phyloP scores from a whole-genome alignment of 2,329 filamentous ascomycete species.

The Botrytis fragariae region DNA sequence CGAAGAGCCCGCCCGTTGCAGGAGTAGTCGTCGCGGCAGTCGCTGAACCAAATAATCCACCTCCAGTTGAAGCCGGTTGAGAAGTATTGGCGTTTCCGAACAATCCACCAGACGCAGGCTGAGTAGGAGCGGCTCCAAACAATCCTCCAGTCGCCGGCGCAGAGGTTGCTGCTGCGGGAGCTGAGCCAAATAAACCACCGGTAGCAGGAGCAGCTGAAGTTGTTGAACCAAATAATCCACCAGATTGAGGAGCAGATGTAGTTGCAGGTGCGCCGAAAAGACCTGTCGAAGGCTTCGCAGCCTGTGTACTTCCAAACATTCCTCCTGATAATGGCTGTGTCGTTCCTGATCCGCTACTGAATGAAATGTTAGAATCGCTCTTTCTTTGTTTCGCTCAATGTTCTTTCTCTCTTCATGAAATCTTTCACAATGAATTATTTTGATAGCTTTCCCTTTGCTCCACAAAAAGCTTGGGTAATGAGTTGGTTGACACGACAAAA shows the following conservation, averaged over 20 bases:
- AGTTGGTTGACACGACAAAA: slow-evolving; percentile 12
- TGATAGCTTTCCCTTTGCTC: slow-evolving; percentile 20
- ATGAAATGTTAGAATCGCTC: slow-evolving; percentile 26
- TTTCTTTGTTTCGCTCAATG: slow-evolving; percentile 6
- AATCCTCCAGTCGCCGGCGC: slow-evolving; percentile 27
- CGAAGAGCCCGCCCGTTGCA: slow-evolving; percentile 37
- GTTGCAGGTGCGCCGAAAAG: slow-evolving; percentile 38
- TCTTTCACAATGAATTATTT: slow-evolving; percentile 21
- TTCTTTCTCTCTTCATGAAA: background rate
- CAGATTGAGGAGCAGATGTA: slow-evolving; percentile 29
- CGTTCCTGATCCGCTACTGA: slow-evolving; percentile 34
- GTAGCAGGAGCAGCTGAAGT: slow-evolving; percentile 24
- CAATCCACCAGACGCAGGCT: slow-evolving; percentile 31
- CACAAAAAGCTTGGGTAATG: slow-evolving; percentile 19
- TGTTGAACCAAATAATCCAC: slow-evolving; percentile 30
- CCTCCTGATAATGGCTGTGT: slow-evolving; percentile 34
- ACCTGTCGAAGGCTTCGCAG: slow-evolving; percentile 32
- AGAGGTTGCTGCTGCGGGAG: slow-evolving; percentile 15
- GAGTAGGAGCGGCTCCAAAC: slow-evolving; percentile 27
- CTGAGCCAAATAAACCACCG: slow-evolving; percentile 37
- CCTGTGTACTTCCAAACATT: slow-evolving; percentile 36
- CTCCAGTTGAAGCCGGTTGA: slow-evolving; percentile 26
- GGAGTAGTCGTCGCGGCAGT: slow-evolving; percentile 23
- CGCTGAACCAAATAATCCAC: slow-evolving; percentile 37
- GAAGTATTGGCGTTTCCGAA: slow-evolving; percentile 34